Evolutionary conservation across 2,329 filamentous ascomycete genomes (phyloP).

Genomic region (Fusarium tanahbumbuense): DNA sequence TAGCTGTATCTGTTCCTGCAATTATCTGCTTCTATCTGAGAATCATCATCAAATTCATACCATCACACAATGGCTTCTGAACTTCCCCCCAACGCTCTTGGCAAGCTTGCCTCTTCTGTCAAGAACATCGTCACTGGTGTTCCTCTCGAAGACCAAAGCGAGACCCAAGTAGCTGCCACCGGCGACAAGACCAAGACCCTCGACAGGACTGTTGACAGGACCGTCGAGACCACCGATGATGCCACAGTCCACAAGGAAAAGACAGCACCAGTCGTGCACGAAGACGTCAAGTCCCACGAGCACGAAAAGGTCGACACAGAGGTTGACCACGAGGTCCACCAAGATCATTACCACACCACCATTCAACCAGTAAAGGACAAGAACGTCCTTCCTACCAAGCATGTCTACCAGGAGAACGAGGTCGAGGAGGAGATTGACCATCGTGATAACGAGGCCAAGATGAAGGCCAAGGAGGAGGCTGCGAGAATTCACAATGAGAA

Average conservation of each 20-base stretch:
- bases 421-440: conserved; percentile 30
- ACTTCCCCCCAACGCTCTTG: conserved; percentile 5
- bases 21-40: too few species aligned
- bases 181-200: conserved; percentile 3
- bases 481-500: conserved; percentile 23
- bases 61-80: conserved; percentile 17
- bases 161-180: conserved; percentile 4
- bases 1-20: background rate
- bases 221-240: conserved; percentile 21
- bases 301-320: conserved; percentile 28
- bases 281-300: conserved; percentile 31
- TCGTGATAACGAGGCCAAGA: conserved; percentile 17
- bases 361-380: conserved; percentile 32
- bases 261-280: conserved; percentile 19
- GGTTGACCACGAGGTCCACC: conserved; percentile 27
- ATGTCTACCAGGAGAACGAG: conserved; percentile 30
- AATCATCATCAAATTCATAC: background rate
- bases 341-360: conserved; percentile 30
- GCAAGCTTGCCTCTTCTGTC: conserved; percentile 20
- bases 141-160: background rate
- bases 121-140: conserved; percentile 26
- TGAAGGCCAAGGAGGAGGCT: conserved; percentile 28
- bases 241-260: conserved; percentile 26
- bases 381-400: conserved; percentile 24
- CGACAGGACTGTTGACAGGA: conserved; percentile 19